These are phyloP conservation scores for Castanea mollissima DNA, from an alignment of 306 rosid species.

Conservation along the genomic window DNA sequence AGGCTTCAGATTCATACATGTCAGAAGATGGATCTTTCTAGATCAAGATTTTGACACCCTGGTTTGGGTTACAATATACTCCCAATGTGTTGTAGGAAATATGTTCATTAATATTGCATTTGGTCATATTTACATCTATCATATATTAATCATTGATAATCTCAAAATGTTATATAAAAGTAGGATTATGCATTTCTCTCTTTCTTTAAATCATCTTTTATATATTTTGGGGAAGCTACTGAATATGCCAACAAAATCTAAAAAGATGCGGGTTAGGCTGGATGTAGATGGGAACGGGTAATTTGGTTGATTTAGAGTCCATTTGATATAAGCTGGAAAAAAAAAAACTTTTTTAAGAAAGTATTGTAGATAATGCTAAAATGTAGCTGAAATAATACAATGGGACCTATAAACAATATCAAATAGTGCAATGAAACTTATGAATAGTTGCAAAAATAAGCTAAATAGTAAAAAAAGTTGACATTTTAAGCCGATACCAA, in stretches of 20 bases:
- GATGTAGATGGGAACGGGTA: too few species aligned
- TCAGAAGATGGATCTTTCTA: background rate
- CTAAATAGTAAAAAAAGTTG: too few species aligned
- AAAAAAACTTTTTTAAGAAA: too few species aligned
- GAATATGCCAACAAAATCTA: background rate
- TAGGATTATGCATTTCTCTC: background rate
- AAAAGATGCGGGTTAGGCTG: too few species aligned
- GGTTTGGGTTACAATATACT: background rate
- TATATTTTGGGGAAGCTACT: background rate
- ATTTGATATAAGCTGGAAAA: too few species aligned
- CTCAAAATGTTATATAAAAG: background rate
- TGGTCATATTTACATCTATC: background rate
- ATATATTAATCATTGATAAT: background rate
- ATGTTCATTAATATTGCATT: background rate
- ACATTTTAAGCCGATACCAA: too few species aligned
- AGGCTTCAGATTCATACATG: background rate
- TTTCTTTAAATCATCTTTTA: background rate
- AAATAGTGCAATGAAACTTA: too few species aligned
- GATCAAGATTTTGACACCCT: background rate
- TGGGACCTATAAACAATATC: too few species aligned
- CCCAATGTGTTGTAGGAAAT: background rate
- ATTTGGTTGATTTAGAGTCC: background rate
- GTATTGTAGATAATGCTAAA: too few species aligned
- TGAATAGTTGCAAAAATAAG: too few species aligned
- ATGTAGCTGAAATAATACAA: too few species aligned